Evolutionary conservation across 306 rosid species (phyloP).

Genomic region (Astragalus membranaceus): DNA sequence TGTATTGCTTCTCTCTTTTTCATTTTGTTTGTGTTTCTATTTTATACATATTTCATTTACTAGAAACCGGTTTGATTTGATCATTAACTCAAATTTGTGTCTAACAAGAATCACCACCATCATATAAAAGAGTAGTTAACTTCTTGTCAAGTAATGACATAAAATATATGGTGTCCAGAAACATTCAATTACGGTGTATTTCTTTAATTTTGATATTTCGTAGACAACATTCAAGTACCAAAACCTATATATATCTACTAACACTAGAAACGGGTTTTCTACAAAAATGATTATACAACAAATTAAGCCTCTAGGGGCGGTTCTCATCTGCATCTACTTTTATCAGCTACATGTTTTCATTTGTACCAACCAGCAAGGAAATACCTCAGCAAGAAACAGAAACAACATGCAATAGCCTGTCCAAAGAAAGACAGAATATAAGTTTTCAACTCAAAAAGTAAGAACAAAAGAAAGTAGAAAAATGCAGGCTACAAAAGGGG

Average conservation of each 20-base stretch:
- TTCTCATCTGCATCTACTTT: conserved; percentile 6
- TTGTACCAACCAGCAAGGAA: conserved; percentile 97
- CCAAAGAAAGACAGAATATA: not conserved
- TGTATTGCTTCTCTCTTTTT: not conserved
- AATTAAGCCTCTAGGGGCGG: not conserved
- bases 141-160: not conserved
- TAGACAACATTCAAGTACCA: not conserved
- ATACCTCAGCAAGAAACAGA: conserved; percentile 79
- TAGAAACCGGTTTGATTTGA: not conserved
- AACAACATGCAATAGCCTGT: conserved; percentile 77
- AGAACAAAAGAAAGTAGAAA: not conserved
- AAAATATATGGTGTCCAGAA: not conserved
- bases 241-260: conserved; percentile 16
- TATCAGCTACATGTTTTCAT: conserved; percentile 32
- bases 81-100: not conserved
- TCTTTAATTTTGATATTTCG: not conserved
- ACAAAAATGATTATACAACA: conserved; percentile 37
- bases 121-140: not conserved
- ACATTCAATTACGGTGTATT: not conserved
- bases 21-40: no score
- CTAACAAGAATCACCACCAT: not conserved
- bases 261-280: conserved; percentile 4
- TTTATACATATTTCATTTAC: not conserved
- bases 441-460: not conserved
- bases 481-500: not conserved